Base-by-base conservation (phyloP, 139 green algal species). In the Yamagishiella unicocca region DNA sequence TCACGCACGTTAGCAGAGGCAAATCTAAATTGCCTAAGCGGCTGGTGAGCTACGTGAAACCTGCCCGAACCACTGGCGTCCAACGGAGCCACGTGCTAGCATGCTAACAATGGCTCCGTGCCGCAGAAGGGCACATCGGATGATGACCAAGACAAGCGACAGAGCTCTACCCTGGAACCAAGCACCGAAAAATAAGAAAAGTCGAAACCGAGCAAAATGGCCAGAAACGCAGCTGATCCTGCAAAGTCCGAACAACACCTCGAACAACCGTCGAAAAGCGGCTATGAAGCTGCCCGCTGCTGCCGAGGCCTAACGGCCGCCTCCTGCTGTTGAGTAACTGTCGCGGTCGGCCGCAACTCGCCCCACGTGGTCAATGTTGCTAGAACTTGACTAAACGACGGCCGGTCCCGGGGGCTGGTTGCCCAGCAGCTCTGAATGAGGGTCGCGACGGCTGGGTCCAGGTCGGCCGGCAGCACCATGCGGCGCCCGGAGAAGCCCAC, bases 401-500 rank as follows among this genome's bases (percentile, higher is more conserved):
- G 96, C 7, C 96, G 85, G 17, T 91, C 78, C 10, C 42, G 33
- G 1, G 94, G 90, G 35, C 93, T 62, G 1, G 90, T 87, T 1
- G 75, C 82, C 93, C 94, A 98, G 89, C 96, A 98, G 27, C 76
- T 61, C 1, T 70, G 29, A 24, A 98, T 96, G 45, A 98, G 87
- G 24, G 67, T 46, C 0, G n/a, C 53, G 40, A 98, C 78, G 9
- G 75, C 87, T 0, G 92, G 77, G n/a, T 93, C 90, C n/a, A 96
- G 73, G n/a, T 93, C 88, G 2, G 90, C 45, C 0, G 96, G 94
- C 46, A 99, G 90, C 5, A 42, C n/a, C 46, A 99, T 89, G 17
- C 95, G 92, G 67, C 95, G 87, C 42, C 93, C 73, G 38, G 89
- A 81, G 90, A 96, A 99, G 10, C 96, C 97, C 7, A 99, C 97